Conservation (phyloP, 441 rosid species). For the Theobroma grandiflorum region DNA sequence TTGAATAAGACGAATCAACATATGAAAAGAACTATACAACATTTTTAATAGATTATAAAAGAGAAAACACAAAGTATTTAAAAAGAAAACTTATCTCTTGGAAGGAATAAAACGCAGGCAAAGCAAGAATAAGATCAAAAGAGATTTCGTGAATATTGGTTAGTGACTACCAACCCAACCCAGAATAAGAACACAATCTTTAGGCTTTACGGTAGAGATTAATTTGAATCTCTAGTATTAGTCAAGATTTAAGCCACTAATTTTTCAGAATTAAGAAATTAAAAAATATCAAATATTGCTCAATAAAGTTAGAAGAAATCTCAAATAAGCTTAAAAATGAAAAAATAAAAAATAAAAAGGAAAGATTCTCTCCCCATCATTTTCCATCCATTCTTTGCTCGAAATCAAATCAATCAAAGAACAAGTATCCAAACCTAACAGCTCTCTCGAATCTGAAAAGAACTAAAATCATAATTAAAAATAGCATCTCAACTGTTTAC, state of each 20-base stretch:
- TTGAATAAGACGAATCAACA: neutral
- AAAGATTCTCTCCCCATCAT: too few species aligned
- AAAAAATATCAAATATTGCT: neutral
- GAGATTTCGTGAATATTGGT: neutral
- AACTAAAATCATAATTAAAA: too few species aligned
- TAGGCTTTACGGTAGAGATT: neutral
- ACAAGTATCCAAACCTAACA: too few species aligned
- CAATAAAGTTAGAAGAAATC: neutral
- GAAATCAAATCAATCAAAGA: too few species aligned
- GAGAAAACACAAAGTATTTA: neutral
- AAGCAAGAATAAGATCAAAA: slow-evolving; percentile 18
- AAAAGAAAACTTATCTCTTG: neutral
- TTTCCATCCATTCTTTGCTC: too few species aligned
- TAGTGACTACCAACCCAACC: neutral
- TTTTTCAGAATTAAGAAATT: neutral
- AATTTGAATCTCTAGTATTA: neutral
- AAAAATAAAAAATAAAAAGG: neutral
- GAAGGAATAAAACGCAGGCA: neutral
- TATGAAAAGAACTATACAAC: neutral
- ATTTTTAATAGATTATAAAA: neutral
- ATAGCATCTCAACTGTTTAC: too few species aligned
- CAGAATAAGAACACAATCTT: neutral
- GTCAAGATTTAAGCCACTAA: neutral
- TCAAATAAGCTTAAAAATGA: neutral
- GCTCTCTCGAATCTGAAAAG: too few species aligned